Base-by-base conservation (phyloP, 768 basidiomycete genomes). In the Galerina sulciceps region DNA sequence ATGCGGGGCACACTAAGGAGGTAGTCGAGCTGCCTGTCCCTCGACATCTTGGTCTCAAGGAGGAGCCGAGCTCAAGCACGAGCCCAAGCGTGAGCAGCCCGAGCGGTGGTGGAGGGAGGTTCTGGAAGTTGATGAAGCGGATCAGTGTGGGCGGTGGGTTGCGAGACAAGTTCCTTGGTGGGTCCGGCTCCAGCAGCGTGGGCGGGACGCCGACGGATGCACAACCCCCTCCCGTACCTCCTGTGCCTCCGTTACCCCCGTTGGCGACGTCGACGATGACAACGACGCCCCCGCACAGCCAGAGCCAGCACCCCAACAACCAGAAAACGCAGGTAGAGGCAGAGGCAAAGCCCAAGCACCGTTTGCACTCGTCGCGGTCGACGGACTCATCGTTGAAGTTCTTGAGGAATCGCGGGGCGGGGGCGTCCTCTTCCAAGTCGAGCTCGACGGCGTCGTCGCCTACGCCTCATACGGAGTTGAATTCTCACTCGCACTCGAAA, bases 41-140 rank as follows among this genome's bases (percentile, higher is more conserved):
- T 36, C 40, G 31, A 6, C 42, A 31, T 15, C 55, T 45, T 26
- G 1, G 10, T 10, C 46, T 40, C 45, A 57, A 53, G 34, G 48
- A 31, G 36, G 40, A 55, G 40, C 48, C 31, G 15, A 42, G n/a
- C 35, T 36, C 49, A 23, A 53, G 44, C 9, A 34, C 60, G 36
- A 61, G 57, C 35, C 26, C 51, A 22, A 51, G 51, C 8, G 55
- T 41, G 1, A 60, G 45, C 20, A 60, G 45, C 20, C 36, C 50
- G 3, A 46, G 57, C 6, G 62, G 66, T 5, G 74, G 78, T 5
- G 75, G 79, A 6, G 77, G 76, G 48, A 85, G 78, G 64, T 69
- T 90, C 2, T 90, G 87, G 87, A 87, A 80, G 70, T 67, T 91
- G 50, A 79, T 91, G 79, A 90, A 88, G 69, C 79, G 86, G 40